Evolutionary conservation across 1,284 basidiomycete genomes (phyloP).

Genomic region (Butyriboletus appendiculatus): DNA sequence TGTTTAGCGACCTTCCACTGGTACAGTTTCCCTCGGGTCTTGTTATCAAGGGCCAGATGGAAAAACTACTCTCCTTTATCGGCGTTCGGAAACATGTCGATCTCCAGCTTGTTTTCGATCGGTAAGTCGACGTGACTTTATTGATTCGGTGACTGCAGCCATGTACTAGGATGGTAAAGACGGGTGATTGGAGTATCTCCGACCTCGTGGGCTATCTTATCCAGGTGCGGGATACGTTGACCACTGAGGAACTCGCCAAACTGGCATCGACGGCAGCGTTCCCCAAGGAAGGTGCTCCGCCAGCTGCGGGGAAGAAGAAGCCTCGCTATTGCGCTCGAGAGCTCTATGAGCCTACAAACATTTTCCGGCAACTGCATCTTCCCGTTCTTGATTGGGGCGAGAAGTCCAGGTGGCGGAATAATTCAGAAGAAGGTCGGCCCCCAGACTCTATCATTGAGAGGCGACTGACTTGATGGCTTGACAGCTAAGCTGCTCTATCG

Average conservation of each 20-base stretch:
- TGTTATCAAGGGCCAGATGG: slow-evolving; percentile 72
- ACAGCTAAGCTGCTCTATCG: slow-evolving; percentile 83
- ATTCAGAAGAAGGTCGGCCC: slow-evolving; percentile 79
- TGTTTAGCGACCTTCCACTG: slow-evolving; percentile 89
- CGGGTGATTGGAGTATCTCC: slow-evolving; percentile 78
- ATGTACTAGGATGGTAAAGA: slow-evolving; percentile 72
- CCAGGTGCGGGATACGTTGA: slow-evolving; percentile 77
- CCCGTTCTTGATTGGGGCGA: slow-evolving; percentile 90
- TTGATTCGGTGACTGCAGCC: not conserved
- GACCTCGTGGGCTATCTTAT: slow-evolving; percentile 89
- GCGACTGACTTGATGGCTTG: slow-evolving; percentile 1
- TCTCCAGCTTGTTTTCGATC: slow-evolving; percentile 82
- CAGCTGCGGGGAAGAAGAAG: slow-evolving; percentile 36
- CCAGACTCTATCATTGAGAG: not conserved
- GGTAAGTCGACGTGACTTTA: slow-evolving; percentile 43
- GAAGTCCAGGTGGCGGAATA: slow-evolving; percentile 72
- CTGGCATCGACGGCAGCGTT: slow-evolving; percentile 85
- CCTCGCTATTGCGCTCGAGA: slow-evolving; percentile 64
- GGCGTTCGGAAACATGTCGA: slow-evolving; percentile 94
- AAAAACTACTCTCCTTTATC: slow-evolving; percentile 75
- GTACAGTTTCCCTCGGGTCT: slow-evolving; percentile 73
- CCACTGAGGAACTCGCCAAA: slow-evolving; percentile 67
- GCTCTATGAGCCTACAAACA: slow-evolving; percentile 83
- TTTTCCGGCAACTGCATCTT: slow-evolving; percentile 73
- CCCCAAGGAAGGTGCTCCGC: slow-evolving; percentile 54